These are phyloP conservation scores for Sphaerulina populicola DNA, from an alignment of 2,329 filamentous ascomycete genomes.

Conservation along the genomic window DNA sequence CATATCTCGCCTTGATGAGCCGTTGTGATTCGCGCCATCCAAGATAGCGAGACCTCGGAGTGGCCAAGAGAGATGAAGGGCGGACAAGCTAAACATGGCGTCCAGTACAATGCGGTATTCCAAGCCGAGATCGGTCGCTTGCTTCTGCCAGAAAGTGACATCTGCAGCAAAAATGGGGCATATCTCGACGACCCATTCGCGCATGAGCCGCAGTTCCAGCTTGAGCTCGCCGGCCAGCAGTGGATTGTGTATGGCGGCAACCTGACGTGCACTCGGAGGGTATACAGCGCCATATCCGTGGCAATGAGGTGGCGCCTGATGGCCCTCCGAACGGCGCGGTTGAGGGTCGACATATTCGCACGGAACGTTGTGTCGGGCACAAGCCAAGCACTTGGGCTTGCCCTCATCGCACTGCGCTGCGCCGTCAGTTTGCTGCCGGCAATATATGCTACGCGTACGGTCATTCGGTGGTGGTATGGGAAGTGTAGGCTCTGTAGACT, in stretches of 20 bases:
- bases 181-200: constrained; percentile 24
- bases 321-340: constrained; percentile 10
- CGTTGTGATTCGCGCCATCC: not conserved
- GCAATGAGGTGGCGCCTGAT: not conserved
- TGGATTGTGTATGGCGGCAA: not conserved
- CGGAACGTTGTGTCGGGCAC: constrained; percentile 19
- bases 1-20: constrained; percentile 16
- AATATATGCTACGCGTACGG: not conserved
- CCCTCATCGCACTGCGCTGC: constrained; percentile 22
- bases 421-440: not conserved
- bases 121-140: constrained; percentile 24
- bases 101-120: constrained; percentile 22
- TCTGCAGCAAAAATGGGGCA: constrained; percentile 21
- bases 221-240: constrained; percentile 8
- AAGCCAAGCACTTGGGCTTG: constrained; percentile 22
- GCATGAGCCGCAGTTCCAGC: constrained; percentile 25
- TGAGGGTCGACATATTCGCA: constrained; percentile 23
- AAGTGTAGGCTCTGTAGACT: not conserved
- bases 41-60: not conserved
- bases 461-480: too few species aligned
- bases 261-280: not conserved
- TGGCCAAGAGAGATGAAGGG: constrained; percentile 21
- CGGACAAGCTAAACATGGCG: constrained; percentile 23
- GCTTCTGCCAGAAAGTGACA: constrained; percentile 22
- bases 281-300: not conserved